phyloP scores from a whole-genome alignment of 768 basidiomycete genomes.

The Clitopilus hobsonii region DNA sequence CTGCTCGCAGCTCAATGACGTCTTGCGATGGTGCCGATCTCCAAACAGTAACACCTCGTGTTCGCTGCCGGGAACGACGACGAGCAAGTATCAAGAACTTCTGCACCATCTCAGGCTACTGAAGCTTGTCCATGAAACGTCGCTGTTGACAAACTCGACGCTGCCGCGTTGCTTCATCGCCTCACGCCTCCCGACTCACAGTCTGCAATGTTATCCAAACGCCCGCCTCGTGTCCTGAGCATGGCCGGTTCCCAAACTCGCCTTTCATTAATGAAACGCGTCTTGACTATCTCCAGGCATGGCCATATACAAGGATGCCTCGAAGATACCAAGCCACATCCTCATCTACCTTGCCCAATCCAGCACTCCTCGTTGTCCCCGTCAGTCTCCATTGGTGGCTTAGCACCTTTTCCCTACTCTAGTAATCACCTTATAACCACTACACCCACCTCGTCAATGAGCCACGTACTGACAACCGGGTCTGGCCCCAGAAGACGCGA shows the following conservation, averaged over 20 bases:
- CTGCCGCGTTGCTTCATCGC: not conserved
- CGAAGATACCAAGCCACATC: not conserved
- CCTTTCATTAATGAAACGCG: not conserved
- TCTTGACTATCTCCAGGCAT: not conserved
- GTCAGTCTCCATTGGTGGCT: not conserved
- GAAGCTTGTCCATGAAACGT: not conserved
- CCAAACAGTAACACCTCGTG: no score
- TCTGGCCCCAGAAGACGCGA: slow-evolving; percentile 20
- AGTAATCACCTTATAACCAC: slow-evolving; percentile 1
- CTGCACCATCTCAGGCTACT: not conserved
- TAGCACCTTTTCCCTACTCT: not conserved
- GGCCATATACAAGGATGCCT: not conserved
- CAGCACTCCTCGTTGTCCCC: not conserved
- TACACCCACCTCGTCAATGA: slow-evolving; percentile 12
- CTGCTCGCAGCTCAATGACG: no score
- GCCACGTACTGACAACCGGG: slow-evolving; percentile 9
- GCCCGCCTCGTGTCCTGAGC: not conserved
- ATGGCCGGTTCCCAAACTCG: not conserved
- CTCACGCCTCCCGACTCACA: not conserved
- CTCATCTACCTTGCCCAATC: not conserved
- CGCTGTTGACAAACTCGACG: not conserved
- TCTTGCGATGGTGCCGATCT: no score
- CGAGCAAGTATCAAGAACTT: not conserved
- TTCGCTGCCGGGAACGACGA: no score
- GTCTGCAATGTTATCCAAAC: not conserved